phyloP scores from a whole-genome alignment of 306 rosid species.

The Neltuma alba region DNA sequence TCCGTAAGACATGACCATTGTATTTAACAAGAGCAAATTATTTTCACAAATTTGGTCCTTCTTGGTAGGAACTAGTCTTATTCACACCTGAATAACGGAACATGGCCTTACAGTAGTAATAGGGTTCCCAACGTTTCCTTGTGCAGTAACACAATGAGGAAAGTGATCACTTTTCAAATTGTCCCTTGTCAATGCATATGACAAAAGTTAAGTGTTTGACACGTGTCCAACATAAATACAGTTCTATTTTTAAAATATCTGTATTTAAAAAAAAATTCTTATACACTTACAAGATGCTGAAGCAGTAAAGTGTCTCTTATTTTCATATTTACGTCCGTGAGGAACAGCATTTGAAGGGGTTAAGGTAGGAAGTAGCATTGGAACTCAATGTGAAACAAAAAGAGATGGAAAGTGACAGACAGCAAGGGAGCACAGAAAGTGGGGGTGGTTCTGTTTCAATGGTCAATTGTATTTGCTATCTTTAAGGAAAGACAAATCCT shows the following conservation, averaged over 20 bases:
- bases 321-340: not conserved
- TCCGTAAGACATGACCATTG: slow-evolving; percentile 39
- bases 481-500: slow-evolving; percentile 75
- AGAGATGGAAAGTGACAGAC: slow-evolving; percentile 47
- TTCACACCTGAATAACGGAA: slow-evolving; percentile 27
- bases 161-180: slow-evolving; percentile 16
- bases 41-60: slow-evolving; percentile 40
- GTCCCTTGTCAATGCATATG: slow-evolving; percentile 13
- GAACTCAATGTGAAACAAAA: slow-evolving; percentile 41
- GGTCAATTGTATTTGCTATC: slow-evolving; percentile 52
- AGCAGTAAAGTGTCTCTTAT: not conserved
- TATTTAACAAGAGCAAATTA: slow-evolving; percentile 17
- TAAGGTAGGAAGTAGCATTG: slow-evolving; percentile 44
- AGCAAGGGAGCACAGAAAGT: slow-evolving; percentile 60
- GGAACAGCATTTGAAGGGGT: slow-evolving; percentile 52
- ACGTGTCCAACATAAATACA: not conserved
- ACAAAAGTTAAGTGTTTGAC: not conserved
- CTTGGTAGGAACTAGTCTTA: slow-evolving; percentile 34
- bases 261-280: too few species aligned
- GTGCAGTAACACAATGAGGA: slow-evolving; percentile 31
- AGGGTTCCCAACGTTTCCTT: slow-evolving; percentile 34
- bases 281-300: slow-evolving; percentile 21
- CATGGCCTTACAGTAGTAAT: slow-evolving; percentile 33
- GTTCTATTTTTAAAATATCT: not conserved
- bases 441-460: slow-evolving; percentile 45